Percentiles rank a stretch among this genome's conserved stretches.
phyloP scores from a whole-genome alignment of 164 flowering plant genomes.

The Tetrastigma voinierianum region DNA sequence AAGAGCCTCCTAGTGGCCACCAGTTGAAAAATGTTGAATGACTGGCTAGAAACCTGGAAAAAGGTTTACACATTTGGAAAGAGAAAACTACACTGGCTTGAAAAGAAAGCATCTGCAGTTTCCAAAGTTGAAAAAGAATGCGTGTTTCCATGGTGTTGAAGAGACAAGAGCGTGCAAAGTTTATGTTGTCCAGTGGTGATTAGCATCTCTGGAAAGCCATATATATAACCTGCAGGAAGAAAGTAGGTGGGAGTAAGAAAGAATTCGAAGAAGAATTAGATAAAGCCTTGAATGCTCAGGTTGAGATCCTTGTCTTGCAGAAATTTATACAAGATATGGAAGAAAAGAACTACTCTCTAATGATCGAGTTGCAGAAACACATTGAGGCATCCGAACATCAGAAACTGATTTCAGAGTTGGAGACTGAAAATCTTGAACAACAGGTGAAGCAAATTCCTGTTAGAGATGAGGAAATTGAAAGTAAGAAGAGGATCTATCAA shows the following conservation, averaged over 20 bases:
- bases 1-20: slow-evolving; percentile 44
- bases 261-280: slow-evolving; percentile 68
- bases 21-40: slow-evolving; percentile 50
- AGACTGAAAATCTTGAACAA: slow-evolving; percentile 63
- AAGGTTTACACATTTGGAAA: slow-evolving; percentile 49
- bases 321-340: slow-evolving; percentile 70
- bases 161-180: slow-evolving; percentile 55
- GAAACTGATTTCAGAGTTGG: slow-evolving; percentile 58
- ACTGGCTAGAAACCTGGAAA: slow-evolving; percentile 56
- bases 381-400: slow-evolving; percentile 61
- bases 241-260: slow-evolving; percentile 37
- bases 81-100: slow-evolving; percentile 46
- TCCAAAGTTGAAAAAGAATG: slow-evolving; percentile 55
- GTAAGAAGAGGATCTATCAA: slow-evolving; percentile 44
- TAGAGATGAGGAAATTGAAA: slow-evolving; percentile 59
- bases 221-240: slow-evolving; percentile 59
- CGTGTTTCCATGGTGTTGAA: slow-evolving; percentile 37
- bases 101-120: slow-evolving; percentile 49
- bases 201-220: slow-evolving; percentile 49
- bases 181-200: slow-evolving; percentile 40
- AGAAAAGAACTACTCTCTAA: slow-evolving; percentile 50
- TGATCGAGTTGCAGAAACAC: slow-evolving; percentile 63
- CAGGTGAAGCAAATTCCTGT: slow-evolving; percentile 61
- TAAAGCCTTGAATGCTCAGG: slow-evolving; percentile 61
- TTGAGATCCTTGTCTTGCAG: slow-evolving; percentile 72